Base-by-base conservation (phyloP, 2,329 filamentous ascomycete species). In the Diplocarpon mali region DNA sequence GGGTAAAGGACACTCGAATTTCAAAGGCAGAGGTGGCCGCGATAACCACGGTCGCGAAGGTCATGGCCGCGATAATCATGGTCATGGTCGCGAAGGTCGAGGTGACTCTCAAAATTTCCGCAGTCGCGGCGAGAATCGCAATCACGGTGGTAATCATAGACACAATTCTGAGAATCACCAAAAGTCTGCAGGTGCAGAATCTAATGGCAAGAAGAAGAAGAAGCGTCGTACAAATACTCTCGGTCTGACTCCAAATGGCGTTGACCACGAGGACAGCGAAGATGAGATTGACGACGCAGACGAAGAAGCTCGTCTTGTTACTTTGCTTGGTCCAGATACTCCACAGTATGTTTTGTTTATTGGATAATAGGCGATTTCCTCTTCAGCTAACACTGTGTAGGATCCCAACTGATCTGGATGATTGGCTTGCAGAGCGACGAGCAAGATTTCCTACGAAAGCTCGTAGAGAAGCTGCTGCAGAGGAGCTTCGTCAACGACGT, bases 351-450 rank as follows among this genome's bases (percentile, higher is more conserved):
- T 62, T 56, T 47, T 42, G 45, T 49, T 45, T 42, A 41, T 39
- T 32, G 15, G 9, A 14, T 20, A 45, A 39, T 49, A 41, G 51
- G 49, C 57, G 51, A 54, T 56, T 56, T 53, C 51, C 51, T 53
- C 47, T 55, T 61, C 44, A 57, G 58, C 46, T 65, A 62, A 55
- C 52, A 24, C 35, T 39, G 17, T 30, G 73, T 55, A 63, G 61
- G 48, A 39, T 61, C 38, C 61, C 71, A 13, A 75, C 76, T 47
- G 88, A 95, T 58, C 72, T 95, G 44, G 74, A 78, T 17, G 76
- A 78, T 6, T 96, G 87, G 78, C 77, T 93, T 51, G 78, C 78
- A 40, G 87, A 95, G 62, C 78, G 90, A 47, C 83, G 74, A 60
- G 82, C 78, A 53, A 80, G 82, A 41, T 96, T 77, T 61, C 90